Base-by-base conservation (phyloP, 1,139 yeast species). In the Blastobotrys aristatus region DNA sequence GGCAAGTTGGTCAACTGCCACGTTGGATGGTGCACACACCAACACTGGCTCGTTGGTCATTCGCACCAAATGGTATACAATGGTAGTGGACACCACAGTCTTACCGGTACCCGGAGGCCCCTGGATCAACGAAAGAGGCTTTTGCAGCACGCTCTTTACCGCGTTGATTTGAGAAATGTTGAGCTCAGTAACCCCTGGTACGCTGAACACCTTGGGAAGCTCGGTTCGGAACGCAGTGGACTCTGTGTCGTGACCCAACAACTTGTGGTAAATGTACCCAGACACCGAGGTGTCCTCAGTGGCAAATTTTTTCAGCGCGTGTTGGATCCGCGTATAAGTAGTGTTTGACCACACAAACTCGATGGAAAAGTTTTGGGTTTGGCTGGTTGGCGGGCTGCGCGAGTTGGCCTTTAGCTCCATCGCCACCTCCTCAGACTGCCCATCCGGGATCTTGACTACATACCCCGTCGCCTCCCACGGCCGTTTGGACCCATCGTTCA, bases 41-140 rank as follows among this genome's bases (percentile, higher is more conserved):
- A 90, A 72, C 6, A 89, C 80, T 39, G 76, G 75, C 49, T 76
- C 76, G 49, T 74, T 72, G 56, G 78, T 78, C 53, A 82, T 62
- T 50, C 77, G 77, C 2, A 80, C 74, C 52, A 89, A 69, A 59
- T 88, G 96, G 59, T 85, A 84, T 24, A 89, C 79, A 54, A 90
- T 86, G 0, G 96, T 83, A 2, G 96, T 94, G 0, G 96, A 87
- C 0, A 96, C 89, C 13, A 88, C 95, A 0, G 97, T 90, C 64
- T 90, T 90, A 63, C 97, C 97, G 0, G 97, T 90, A 52, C 96
- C 96, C 1, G 97, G 97, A n/a, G 97, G 97, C 17, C 97, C 97
- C 65, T 90, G 97, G 55, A 90, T 89, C 58, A 90, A 74, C 6
- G 95, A 80, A 39, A 90, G 71, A 1, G 96, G 96, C 57, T 81